Conservation (phyloP, 257 asterid genomes). For the Buddleja alternifolia region DNA sequence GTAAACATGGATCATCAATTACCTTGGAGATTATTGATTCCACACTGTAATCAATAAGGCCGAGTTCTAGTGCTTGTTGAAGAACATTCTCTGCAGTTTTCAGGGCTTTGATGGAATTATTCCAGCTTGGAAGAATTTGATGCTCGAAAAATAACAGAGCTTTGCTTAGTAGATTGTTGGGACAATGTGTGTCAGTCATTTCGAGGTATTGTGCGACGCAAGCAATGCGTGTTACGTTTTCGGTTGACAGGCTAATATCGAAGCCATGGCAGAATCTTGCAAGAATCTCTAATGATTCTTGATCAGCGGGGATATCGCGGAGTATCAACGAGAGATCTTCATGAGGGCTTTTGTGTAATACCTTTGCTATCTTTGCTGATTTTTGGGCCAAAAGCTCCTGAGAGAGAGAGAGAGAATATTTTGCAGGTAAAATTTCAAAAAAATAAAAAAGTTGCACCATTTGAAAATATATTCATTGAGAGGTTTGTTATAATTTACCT, state of each 20-base stretch:
- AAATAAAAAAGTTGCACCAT: background rate
- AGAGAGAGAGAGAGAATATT: background rate
- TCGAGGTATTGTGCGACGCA: slow-evolving; percentile 70
- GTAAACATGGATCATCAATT: slow-evolving; percentile 52
- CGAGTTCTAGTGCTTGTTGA: slow-evolving; percentile 54
- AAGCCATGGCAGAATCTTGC: slow-evolving; percentile 86
- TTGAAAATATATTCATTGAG: too few species aligned
- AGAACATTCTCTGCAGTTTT: slow-evolving; percentile 51
- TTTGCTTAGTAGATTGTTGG: slow-evolving; percentile 52
- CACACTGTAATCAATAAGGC: slow-evolving; percentile 52
- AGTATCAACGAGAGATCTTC: slow-evolving; percentile 52
- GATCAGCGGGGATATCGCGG: slow-evolving; percentile 58
- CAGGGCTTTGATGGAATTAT: slow-evolving; percentile 61
- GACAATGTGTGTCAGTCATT: slow-evolving; percentile 68
- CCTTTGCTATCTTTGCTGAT: slow-evolving; percentile 55
- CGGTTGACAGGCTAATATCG: slow-evolving; percentile 48
- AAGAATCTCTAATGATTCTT: slow-evolving; percentile 66
- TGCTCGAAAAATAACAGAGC: slow-evolving; percentile 50
- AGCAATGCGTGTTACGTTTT: slow-evolving; percentile 58
- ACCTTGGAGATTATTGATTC: slow-evolving; percentile 56
- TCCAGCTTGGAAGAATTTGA: slow-evolving; percentile 66
- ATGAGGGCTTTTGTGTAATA: slow-evolving; percentile 45
- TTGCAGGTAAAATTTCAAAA: background rate
- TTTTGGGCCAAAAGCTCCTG: slow-evolving; percentile 68
- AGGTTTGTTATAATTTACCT: slow-evolving; percentile 38